Evolutionary conservation across 352 stramenopile genomes (phyloP).

Genomic region (Phytophthora citricola): DNA sequence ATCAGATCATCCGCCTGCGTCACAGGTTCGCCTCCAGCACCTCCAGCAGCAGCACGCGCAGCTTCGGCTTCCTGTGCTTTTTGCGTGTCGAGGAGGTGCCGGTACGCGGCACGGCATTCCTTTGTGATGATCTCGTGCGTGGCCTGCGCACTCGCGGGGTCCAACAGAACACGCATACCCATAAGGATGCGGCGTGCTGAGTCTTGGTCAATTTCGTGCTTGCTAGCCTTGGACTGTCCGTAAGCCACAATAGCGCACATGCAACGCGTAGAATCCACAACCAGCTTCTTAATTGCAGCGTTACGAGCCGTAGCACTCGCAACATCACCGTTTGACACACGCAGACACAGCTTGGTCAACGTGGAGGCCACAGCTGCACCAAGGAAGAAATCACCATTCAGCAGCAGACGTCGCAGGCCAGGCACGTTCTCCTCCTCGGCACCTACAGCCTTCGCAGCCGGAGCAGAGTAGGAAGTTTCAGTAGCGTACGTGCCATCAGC

Average conservation of each 20-base stretch:
- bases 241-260: slow-evolving; percentile 83
- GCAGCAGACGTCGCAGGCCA: slow-evolving; percentile 89
- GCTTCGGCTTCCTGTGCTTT: slow-evolving; percentile 74
- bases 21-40: slow-evolving; percentile 59
- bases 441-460: slow-evolving; percentile 43
- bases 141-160: slow-evolving; percentile 81
- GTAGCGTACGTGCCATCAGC: slow-evolving; percentile 99
- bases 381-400: slow-evolving; percentile 97
- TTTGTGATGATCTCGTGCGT: slow-evolving; percentile 81
- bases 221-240: slow-evolving; percentile 75
- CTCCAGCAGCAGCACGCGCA: slow-evolving; percentile 40
- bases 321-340: slow-evolving; percentile 71
- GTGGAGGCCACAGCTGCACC: slow-evolving; percentile 92
- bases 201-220: slow-evolving; percentile 93
- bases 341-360: slow-evolving; percentile 97
- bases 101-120: slow-evolving; percentile 83
- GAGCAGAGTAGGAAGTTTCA: slow-evolving; percentile 92
- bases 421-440: slow-evolving; percentile 74
- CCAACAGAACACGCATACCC: slow-evolving; percentile 94
- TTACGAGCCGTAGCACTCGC: slow-evolving; percentile 49
- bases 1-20: slow-evolving; percentile 96
- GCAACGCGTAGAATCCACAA: slow-evolving; percentile 72
- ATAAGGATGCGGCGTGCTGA: slow-evolving; percentile 96
- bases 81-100: slow-evolving; percentile 74
- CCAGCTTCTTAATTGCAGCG: slow-evolving; percentile 68